Evolutionary conservation across 2,329 filamentous ascomycete genomes (phyloP), one percentile per base, ranked within the genome.

Genomic region (Sphaerulina populicola): DNA sequence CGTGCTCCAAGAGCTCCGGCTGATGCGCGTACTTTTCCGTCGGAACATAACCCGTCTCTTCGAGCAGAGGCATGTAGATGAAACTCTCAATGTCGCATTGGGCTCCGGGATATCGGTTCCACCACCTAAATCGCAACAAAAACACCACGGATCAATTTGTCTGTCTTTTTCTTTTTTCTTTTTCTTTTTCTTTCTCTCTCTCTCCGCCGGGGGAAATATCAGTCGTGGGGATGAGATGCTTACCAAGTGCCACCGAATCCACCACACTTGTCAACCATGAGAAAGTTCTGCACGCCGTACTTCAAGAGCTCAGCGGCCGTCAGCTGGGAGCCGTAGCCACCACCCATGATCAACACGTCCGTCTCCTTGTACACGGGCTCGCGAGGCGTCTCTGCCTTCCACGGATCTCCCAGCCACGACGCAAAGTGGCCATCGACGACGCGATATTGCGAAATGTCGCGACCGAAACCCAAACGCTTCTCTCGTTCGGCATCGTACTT

Each of bases 51-150:
- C 71, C 65, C 11, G 73, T 62, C 3, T 72, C 53, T 15, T 70
- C 70, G 53, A 73, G 71, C 9, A 68, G 69, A 43, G 73, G 71
- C 44, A 63, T 64, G 56, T 77, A 77, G 0, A 71, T 70, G n/a
- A 71, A 68, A 1, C 68, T 69, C 57, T 75, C 71, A 0, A 71
- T 72, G 49, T 76, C 74, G 45, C 73, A 71, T 37, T 72, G 66
- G n/a, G 72, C 71, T 2, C 73, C 73, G 10, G 73, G 71, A 42
- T 74, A 74, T 3, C 46, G 18, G 18, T 18, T 18, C 18, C 18
- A 18, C 18, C 18, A 18, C 18, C 18, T 18, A 18, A 2, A 18
- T 18, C 18, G 18, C 18, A 18, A 18, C 46, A 42, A 29, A 9
- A 7, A 40, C 21, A 40, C 21, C 9, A 18, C 10, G 66, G 64